Percentiles rank a stretch among this genome's conserved stretches.
These are phyloP conservation scores for Alternaria infectoria DNA, from an alignment of 2,329 filamentous ascomycete species.

Conservation along the genomic window DNA sequence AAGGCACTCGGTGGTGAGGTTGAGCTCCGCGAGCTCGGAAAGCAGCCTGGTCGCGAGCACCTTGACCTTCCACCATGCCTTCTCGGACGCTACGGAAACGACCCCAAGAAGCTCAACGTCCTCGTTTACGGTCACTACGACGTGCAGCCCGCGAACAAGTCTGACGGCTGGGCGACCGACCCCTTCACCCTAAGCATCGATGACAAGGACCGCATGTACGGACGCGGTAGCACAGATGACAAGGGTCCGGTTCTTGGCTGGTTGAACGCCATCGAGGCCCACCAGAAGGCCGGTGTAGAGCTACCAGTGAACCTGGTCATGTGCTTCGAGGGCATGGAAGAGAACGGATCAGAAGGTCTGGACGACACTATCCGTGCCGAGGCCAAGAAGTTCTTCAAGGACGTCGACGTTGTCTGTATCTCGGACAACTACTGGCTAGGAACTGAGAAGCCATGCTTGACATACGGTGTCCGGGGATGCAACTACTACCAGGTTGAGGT, in stretches of 20 bases:
- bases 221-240: slow-evolving; percentile 93
- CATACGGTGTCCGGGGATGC: slow-evolving; percentile 94
- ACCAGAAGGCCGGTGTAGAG: slow-evolving; percentile 91
- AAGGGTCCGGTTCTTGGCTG: slow-evolving; percentile 97
- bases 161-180: slow-evolving; percentile 94
- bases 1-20: slow-evolving; percentile 83
- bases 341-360: slow-evolving; percentile 94
- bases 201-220: slow-evolving; percentile 93
- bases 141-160: slow-evolving; percentile 91
- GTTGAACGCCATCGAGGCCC: slow-evolving; percentile 97
- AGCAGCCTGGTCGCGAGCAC: slow-evolving; percentile 88
- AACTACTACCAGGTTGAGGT: slow-evolving; percentile 97
- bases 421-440: slow-evolving; percentile 99
- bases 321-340: slow-evolving; percentile 99
- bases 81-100: slow-evolving; percentile 88
- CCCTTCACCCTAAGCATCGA: slow-evolving; percentile 89
- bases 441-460: slow-evolving; percentile 97
- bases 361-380: slow-evolving; percentile 93
- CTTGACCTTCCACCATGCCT: slow-evolving; percentile 93
- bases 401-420: slow-evolving; percentile 95
- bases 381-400: slow-evolving; percentile 92
- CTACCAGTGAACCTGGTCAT: slow-evolving; percentile 98
- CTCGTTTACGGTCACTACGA: slow-evolving; percentile 99
- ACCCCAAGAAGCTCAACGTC: slow-evolving; percentile 91
- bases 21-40: slow-evolving; percentile 84